Conservation (phyloP, 257 asterid genomes). For the Fraxinus pennsylvanica region DNA sequence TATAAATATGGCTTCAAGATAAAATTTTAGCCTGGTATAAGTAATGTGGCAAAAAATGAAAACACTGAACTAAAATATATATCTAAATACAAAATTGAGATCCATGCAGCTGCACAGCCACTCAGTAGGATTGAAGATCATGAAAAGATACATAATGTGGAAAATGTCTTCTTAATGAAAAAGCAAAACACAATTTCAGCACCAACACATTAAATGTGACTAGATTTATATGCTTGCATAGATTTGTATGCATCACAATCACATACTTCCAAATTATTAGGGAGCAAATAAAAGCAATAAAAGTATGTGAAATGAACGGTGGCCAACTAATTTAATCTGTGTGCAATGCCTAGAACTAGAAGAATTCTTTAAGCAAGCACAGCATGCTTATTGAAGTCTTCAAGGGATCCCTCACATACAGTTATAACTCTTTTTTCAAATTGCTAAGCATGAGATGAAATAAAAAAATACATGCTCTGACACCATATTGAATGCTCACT, state of each 20-base stretch:
- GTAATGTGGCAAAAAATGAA: slow-evolving; percentile 11
- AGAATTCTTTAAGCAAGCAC: background rate
- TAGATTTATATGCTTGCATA: slow-evolving; percentile 11
- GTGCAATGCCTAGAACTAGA: background rate
- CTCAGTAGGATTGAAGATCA: slow-evolving; percentile 4
- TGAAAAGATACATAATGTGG: background rate
- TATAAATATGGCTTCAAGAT: slow-evolving; percentile 9
- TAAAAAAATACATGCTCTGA: background rate
- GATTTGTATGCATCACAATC: background rate
- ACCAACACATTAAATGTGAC: background rate
- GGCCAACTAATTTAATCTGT: background rate
- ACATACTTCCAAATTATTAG: background rate
- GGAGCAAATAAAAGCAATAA: background rate
- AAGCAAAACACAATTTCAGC: background rate
- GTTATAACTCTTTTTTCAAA: background rate
- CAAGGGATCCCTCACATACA: background rate
- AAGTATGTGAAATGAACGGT: slow-evolving; percentile 10
- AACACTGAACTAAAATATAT: background rate
- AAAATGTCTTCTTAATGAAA: background rate
- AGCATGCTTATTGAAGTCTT: background rate
- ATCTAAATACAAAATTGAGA: background rate
- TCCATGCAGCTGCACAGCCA: slow-evolving; percentile 3
- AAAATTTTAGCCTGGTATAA: slow-evolving; percentile 9
- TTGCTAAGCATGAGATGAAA: background rate
- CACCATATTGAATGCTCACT: background rate